phyloP scores from a whole-genome alignment of 352 stramenopile genomes.

The Blastocystis sp. region DNA sequence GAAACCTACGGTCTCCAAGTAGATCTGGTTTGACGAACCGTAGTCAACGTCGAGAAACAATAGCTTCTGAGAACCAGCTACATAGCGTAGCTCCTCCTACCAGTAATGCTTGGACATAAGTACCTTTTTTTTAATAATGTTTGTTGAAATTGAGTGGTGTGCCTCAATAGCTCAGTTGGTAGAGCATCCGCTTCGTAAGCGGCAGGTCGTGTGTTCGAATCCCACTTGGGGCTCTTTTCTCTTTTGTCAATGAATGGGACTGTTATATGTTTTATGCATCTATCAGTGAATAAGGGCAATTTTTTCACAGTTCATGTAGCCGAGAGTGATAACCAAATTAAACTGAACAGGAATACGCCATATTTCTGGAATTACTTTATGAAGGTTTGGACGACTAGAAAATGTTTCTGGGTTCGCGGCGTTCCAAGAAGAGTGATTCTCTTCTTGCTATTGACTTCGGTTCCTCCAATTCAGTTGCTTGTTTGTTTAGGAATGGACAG shows the following conservation, averaged over 20 bases:
- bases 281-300: neutral
- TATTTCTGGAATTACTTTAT: too few relatives aligned
- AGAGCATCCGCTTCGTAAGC: conserved; percentile 63
- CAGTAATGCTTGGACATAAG: conserved; percentile 14
- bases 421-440: neutral
- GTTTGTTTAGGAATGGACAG: neutral
- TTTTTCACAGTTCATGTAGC: neutral
- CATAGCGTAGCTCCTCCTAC: neutral
- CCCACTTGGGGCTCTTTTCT: conserved; percentile 59
- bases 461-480: conserved; percentile 24
- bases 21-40: neutral
- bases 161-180: conserved; percentile 63
- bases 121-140: neutral
- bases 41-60: neutral
- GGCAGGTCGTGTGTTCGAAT: conserved; percentile 63
- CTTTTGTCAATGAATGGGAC: neutral
- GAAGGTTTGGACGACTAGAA: too few relatives aligned
- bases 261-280: neutral
- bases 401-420: too few relatives aligned
- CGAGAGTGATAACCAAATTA: too few relatives aligned
- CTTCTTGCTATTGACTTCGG: conserved; percentile 39
- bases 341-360: too few relatives aligned
- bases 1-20: neutral
- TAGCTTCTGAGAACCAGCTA: conserved; percentile 11
- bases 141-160: neutral